Base-by-base conservation (phyloP, 139 green algal species). In the Closterium sp. region DNA sequence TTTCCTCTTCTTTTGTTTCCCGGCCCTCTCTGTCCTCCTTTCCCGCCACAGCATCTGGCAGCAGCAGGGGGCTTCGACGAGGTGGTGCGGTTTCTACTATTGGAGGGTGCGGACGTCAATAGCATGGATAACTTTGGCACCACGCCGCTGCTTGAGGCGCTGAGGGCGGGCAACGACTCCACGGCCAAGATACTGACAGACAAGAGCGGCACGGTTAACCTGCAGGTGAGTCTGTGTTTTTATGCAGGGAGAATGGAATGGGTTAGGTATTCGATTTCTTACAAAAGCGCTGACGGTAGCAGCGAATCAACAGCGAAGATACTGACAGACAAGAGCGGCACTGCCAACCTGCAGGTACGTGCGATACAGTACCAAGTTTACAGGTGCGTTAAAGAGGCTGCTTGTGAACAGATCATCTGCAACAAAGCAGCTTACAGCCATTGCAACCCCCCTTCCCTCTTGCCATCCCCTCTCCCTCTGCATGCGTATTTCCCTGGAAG, bases 351-450 rank as follows among this genome's bases (percentile, higher is more conserved):
- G 31, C n/a, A 88, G 89, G 69, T 92, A 16, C 35, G 84, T 19
- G 12, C 64, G n/a, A n/a, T n/a, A n/a, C n/a, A n/a, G n/a, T n/a
- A n/a, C n/a, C n/a, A n/a, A n/a, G n/a, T n/a, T n/a, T n/a, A n/a
- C n/a, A n/a, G n/a, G n/a, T n/a, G n/a, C n/a, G n/a, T 95, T 76
- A 28, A 91, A 33, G 66, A 84, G n/a, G 23, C 85, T 95, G 83
- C 76, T 95, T 28, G 89, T 93, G 21, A 91, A 94, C 35, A 91
- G 93, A 0, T 95, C 64, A 87, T 94, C 64, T 84, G 91, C 8
- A 90, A 94, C 83, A 69, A 66, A 6, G 89, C 89, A 33, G 94
- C 95, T 88, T 95, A 96, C 85, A 92, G 95, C 89, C 34, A 87
- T 38, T 92, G 94, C 23, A 96, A 31, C 64, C 94, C 83, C 85